phyloP scores from a whole-genome alignment of 805 yeast genomes.

The Suhomyces vadensis region DNA sequence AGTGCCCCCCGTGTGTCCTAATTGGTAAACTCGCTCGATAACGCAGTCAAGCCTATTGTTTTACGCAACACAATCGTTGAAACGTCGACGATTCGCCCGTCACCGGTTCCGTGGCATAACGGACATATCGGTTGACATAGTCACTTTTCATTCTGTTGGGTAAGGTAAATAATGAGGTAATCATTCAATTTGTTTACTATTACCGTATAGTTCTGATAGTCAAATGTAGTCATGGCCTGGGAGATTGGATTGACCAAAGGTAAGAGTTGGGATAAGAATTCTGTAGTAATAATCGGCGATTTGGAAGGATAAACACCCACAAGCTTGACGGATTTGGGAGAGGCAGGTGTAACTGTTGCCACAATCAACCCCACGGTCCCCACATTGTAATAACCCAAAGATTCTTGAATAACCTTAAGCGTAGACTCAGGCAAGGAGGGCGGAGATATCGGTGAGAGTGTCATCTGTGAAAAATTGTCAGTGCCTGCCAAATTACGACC shows the following conservation, averaged over 20 bases:
- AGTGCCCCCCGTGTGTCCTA: no score
- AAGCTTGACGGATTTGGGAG: slow-evolving; percentile 1
- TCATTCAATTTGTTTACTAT: background rate
- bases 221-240: background rate
- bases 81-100: background rate
- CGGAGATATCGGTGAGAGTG: slow-evolving; percentile 4
- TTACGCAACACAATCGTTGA: background rate
- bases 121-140: background rate
- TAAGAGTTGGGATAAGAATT: background rate
- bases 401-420: background rate
- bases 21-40: background rate
- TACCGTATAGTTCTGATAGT: background rate
- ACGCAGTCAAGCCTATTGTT: background rate
- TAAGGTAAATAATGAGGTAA: background rate
- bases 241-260: background rate
- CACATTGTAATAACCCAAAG: background rate
- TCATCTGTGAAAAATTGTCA: background rate
- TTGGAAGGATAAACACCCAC: background rate
- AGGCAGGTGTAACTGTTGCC: background rate
- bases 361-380: slow-evolving; percentile 1
- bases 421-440: slow-evolving; percentile 5
- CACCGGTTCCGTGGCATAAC: background rate
- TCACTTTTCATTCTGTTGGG: background rate
- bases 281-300: background rate
- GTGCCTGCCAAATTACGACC: no score